Evolutionary conservation across 2,329 filamentous ascomycete species (phyloP).

Genomic region (Lecanicillium sp.): DNA sequence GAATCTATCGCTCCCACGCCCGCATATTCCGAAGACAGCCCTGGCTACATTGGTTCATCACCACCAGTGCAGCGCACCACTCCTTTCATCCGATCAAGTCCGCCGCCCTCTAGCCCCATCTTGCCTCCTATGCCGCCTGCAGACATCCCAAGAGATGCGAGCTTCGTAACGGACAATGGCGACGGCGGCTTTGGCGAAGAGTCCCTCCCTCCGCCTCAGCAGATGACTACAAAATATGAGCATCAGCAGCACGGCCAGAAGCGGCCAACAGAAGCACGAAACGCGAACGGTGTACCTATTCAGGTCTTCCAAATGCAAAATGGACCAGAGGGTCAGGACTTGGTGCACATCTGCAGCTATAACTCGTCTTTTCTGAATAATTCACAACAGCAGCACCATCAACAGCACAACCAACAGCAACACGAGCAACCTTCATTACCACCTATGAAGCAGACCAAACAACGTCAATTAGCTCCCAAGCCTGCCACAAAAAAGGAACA

Average conservation of each 20-base stretch:
- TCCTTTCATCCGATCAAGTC: constrained; percentile 47
- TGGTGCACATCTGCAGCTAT: constrained; percentile 26
- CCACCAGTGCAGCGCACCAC: constrained; percentile 67
- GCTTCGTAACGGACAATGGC: constrained; percentile 74
- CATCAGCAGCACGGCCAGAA: constrained; percentile 10
- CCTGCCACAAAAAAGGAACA: constrained; percentile 14
- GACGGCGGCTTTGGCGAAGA: constrained; percentile 61
- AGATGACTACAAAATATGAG: constrained; percentile 18
- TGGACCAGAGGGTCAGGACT: constrained; percentile 24
- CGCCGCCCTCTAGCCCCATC: constrained; percentile 72
- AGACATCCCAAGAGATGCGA: constrained; percentile 62
- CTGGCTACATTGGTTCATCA: constrained; percentile 79
- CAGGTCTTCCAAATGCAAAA: constrained; percentile 35
- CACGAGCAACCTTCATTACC: constrained; percentile 16
- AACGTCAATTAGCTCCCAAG: constrained; percentile 9
- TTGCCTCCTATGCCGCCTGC: constrained; percentile 55
- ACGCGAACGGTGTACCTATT: constrained; percentile 26
- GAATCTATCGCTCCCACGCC: constrained; percentile 46
- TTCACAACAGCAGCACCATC: constrained; percentile 12
- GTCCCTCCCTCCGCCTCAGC: constrained; percentile 32
- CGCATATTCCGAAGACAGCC: constrained; percentile 54
- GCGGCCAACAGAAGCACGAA: constrained; percentile 21
- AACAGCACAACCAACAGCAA: constrained; percentile 6
- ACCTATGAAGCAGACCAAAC: constrained; percentile 14
- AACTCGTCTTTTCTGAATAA: constrained; percentile 20